Base-by-base conservation (phyloP, 1,284 basidiomycete species). In the Sanghuangporus sanghuang region DNA sequence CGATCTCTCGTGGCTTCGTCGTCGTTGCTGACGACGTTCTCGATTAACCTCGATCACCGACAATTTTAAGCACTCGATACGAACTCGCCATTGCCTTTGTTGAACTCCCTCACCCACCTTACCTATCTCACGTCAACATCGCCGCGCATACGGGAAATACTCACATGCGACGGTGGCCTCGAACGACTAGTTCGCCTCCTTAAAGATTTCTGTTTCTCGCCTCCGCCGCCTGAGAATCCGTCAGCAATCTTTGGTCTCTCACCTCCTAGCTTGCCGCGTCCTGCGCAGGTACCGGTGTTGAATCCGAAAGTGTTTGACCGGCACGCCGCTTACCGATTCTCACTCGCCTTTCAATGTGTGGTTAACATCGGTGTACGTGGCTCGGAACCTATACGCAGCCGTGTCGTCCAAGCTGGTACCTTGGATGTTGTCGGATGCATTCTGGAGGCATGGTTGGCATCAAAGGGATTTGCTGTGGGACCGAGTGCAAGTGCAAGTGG, bases 361-460 rank as follows among this genome's bases (percentile, higher is more conserved):
- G 95, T 97, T 69, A 98, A 99, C 76, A 95, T 99, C 69, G 96
- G 97, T 54, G 96, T 99, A 0, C 83, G 96, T 44, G 97, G 97
- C n/a, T 93, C 88, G 67, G 96, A 99, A 74, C 84, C 86, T 32
- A 95, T 96, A 69, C 82, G 96, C 50, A 92, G 91, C 62, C 82
- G 96, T 3, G 96, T 99, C 21, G 97, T 99, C 2, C 95, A 98
- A 75, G 95, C 96, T 0, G 96, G 96, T 32, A 95, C 96, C 1
- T 81, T 99, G 18, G 94, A 97, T 66, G 92, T 98, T 42, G 95
- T 97, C 1, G 93, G 95, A 5, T 93, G 93, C 70, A 93, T 99
- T 38, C 82, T 99, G 38, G 95, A 98, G 76, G 92, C 92, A 35
- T 98, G 94, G 93, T 76, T 95, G 52, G 88, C 87, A 11, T 85